Evolutionary conservation across 1,139 yeast species (phyloP), one percentile per base, ranked within the genome.

Genomic region (Blastobotrys malaysiensis): DNA sequence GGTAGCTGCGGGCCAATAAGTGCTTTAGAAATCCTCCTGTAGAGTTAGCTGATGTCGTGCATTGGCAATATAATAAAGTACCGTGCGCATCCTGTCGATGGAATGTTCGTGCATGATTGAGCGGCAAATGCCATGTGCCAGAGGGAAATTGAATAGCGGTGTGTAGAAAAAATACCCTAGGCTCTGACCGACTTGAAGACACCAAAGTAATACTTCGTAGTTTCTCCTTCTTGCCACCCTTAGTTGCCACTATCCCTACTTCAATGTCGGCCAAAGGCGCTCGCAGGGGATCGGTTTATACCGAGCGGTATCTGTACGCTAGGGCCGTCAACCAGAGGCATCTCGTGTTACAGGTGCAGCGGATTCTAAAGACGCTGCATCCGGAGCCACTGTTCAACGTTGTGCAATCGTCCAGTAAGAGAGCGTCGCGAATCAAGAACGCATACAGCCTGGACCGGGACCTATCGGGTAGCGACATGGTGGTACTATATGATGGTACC

Each of bases 361-460:
- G 59, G 27, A 44, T 58, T 20, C 57, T 58, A 45, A 52, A 52
- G 16, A 51, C 52, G 31, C 43, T 56, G 14, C 63, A 61, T 36
- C 59, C 63, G 2, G 62, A 59, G 46, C 60, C 65, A 14, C 22
- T 59, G 20, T 62, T 59, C 50, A 59, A 62, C 49, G 53, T 62
- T 20, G 51, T 48, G 14, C 48, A 52, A 51, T 14, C 44, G 19
- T 14, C 45, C 5, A 49, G 39, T 39, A 36, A 49, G 26, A 49
- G 48, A 43, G 43, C 49, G 6, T 26, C 53, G 18, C 49, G 46
- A 20, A 49, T 53, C 26, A 26, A 26, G 18, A 27, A 49, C 20
- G 27, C 46, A 16, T 51, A 36, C 50, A 31, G 45, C 22, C 36
- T 46, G 13, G 49, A 44, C 24, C 31, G 20, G 22, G 43, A 46